phyloP scores from a whole-genome alignment of 768 basidiomycete genomes.

The Saitozyma sp. region DNA sequence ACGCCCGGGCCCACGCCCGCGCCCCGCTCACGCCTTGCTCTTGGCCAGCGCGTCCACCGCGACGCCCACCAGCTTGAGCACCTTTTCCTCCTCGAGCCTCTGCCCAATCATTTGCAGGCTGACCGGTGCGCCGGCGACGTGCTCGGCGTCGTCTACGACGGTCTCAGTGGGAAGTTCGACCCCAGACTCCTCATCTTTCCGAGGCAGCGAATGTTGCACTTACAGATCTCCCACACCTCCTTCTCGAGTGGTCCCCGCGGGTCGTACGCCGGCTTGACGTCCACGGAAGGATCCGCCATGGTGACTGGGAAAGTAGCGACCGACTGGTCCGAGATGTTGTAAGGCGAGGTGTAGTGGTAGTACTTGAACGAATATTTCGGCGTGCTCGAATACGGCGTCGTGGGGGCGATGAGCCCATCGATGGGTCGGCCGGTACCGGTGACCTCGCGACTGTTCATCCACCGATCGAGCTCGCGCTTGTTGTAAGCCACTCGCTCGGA shows the following conservation, averaged over 20 bases:
- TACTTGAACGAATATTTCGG: slow-evolving; percentile 61
- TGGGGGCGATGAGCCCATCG: slow-evolving; percentile 32
- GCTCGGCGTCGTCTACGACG: slow-evolving; percentile 57
- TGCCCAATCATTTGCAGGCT: slow-evolving; percentile 67
- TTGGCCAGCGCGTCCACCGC: no score
- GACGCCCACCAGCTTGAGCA: slow-evolving; percentile 29
- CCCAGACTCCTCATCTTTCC: no score
- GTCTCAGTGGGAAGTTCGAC: neutral
- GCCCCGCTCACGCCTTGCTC: no score
- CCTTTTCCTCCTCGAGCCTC: slow-evolving; percentile 71
- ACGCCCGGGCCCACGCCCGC: no score
- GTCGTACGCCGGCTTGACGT: slow-evolving; percentile 51
- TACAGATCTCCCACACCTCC: slow-evolving; percentile 58
- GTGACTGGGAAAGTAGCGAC: slow-evolving; percentile 67
- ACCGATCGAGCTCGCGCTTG: slow-evolving; percentile 27
- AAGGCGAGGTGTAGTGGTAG: slow-evolving; percentile 66
- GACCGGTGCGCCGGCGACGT: slow-evolving; percentile 69
- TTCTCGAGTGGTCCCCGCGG: slow-evolving; percentile 56
- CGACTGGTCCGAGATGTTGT: slow-evolving; percentile 61
- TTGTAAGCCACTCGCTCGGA: slow-evolving; percentile 19
- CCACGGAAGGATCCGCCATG: slow-evolving; percentile 57
- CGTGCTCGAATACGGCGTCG: slow-evolving; percentile 61
- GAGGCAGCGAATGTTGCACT: slow-evolving; percentile 9
- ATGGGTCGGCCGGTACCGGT: slow-evolving; percentile 34
- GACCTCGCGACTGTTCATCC: slow-evolving; percentile 20